Evolutionary conservation across 495 filamentous ascomycete species (phyloP).

Genomic region (Lasiosphaeria hispida): DNA sequence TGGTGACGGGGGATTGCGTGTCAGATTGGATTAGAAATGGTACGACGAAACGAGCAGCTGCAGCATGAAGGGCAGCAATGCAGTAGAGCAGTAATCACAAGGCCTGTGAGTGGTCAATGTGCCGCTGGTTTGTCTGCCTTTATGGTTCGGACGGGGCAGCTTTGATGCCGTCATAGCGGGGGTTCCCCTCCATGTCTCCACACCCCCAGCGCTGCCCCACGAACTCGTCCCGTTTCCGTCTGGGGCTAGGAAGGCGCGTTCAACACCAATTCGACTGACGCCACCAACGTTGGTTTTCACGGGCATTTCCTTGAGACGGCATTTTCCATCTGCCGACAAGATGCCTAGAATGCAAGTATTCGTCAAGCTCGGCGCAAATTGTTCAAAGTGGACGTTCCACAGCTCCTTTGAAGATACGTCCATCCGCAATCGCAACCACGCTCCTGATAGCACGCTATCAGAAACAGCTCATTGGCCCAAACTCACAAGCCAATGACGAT

Average conservation of each 20-base stretch:
- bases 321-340: too few species aligned
- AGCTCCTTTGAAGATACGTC: background rate
- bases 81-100: conserved; percentile 4
- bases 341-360: too few species aligned
- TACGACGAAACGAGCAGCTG: conserved; percentile 2
- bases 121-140: background rate
- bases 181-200: background rate
- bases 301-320: too few species aligned
- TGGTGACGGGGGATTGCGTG: background rate
- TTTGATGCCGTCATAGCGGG: conserved; percentile 13
- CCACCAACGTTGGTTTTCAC: too few species aligned
- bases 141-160: background rate
- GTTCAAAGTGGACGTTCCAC: background rate
- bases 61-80: background rate
- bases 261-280: too few species aligned
- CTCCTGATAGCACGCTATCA: too few species aligned
- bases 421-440: background rate
- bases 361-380: too few species aligned
- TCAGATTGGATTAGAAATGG: background rate
- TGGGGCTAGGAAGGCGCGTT: too few species aligned
- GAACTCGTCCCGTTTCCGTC: too few species aligned
- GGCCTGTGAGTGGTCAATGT: conserved; percentile 10
- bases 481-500: too few species aligned
- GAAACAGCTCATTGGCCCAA: too few species aligned
- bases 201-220: too few species aligned